Base-by-base conservation (phyloP, 2,329 filamentous ascomycete genomes). In the Penicillium sp. region DNA sequence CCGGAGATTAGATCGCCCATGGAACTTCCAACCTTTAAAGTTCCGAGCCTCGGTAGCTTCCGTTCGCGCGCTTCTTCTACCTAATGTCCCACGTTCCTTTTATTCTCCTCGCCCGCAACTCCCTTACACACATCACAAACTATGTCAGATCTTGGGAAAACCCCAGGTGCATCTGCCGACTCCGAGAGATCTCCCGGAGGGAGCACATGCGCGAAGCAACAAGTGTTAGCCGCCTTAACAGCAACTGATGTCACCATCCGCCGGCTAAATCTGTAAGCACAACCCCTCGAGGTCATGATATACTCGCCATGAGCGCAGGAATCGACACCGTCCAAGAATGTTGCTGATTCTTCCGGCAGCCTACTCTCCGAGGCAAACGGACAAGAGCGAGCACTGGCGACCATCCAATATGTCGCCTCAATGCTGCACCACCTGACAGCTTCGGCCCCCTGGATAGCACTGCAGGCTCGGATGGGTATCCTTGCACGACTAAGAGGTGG, bases 321-420 rank as follows among this genome's bases (percentile, higher is more conserved):
- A 6, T 8, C 25, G 4, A 41, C 19, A 3, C 4, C 2, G 36
- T 16, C 13, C 4, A 13, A 36, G 25, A 25, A 42, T 12, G 3
- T n/a, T 11, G 30, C 49, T 55, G 33, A 56, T 14, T 12, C 28
- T 38, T 39, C 30, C 18, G 11, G 14, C 63, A 82, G 82, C 57
- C 81, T 87, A 64, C 75, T 89, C 59, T 79, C 82, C 56, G 86
- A 84, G 9, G 82, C 86, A 37, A 70, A 78, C 30, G 86, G 87
- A 63, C 82, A 86, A 67, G 87, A 90, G 71, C 79, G 80, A 41
- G 75, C 84, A 54, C 81, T 91, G 60, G 79, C 85, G 55, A 81
- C 86, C 58, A 67, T 84, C 54, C 82, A 84, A 72, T 92, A 91
- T 74, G 72, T 77, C 51, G 77, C 84, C 46, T 82, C 82, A 53